A percentile compares a stretch with the other conserved stretches of the same genome.
Evolutionary conservation across 2,329 filamentous ascomycete species (phyloP).

Genomic region (Hortaea werneckii): DNA sequence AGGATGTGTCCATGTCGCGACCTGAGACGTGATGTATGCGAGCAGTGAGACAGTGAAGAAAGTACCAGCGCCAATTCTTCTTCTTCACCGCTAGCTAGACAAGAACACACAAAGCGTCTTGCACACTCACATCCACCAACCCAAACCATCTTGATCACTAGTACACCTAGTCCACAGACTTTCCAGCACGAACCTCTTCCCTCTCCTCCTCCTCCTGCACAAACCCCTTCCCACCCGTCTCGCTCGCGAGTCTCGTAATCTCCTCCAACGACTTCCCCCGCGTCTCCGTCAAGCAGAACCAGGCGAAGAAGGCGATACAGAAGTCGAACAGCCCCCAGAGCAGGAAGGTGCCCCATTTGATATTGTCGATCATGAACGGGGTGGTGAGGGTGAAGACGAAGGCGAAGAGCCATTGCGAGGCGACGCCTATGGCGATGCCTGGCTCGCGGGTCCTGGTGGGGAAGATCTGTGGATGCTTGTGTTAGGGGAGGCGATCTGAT

Average conservation of each 20-base stretch:
- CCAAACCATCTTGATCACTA: too few relatives aligned
- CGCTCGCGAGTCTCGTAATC: conserved; percentile 10
- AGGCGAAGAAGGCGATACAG: conserved; percentile 30
- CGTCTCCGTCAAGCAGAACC: conserved; percentile 27
- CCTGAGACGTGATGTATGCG: too few relatives aligned
- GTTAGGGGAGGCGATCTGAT: background rate
- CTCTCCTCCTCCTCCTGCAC: background rate
- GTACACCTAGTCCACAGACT: too few relatives aligned
- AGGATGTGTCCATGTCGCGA: too few relatives aligned
- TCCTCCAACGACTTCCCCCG: conserved; percentile 25
- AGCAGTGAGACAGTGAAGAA: too few relatives aligned
- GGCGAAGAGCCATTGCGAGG: conserved; percentile 42
- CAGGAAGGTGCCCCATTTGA: conserved; percentile 40
- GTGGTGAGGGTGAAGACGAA: conserved; percentile 40
- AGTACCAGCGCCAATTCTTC: too few relatives aligned
- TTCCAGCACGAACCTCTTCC: background rate
- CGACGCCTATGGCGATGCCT: conserved; percentile 39
- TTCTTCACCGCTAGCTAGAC: too few relatives aligned
- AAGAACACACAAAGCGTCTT: too few relatives aligned
- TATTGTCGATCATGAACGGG: conserved; percentile 36
- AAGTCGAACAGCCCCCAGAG: conserved; percentile 38
- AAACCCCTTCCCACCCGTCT: background rate
- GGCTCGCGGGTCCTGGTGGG: conserved; percentile 40
- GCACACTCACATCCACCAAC: too few relatives aligned
- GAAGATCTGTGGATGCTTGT: conserved; percentile 31